Percentiles rank a stretch among this genome's conserved stretches.
Evolutionary conservation across 306 rosid genomes (phyloP).

Genomic region (Vicia villosa): DNA sequence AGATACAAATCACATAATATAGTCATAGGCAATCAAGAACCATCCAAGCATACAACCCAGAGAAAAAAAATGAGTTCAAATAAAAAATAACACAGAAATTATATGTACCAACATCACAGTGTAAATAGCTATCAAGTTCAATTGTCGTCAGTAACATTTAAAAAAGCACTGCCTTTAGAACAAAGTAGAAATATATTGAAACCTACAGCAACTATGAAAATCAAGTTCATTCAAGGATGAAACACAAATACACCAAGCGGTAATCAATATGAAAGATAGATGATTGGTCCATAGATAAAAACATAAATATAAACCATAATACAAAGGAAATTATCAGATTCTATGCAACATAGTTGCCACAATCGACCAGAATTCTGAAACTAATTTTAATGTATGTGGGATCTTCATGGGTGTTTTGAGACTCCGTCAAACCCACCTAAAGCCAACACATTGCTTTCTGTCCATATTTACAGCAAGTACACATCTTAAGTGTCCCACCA

Average conservation of each 20-base stretch:
- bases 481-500: constrained; percentile 59
- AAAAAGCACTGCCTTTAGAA: constrained; percentile 10
- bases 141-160: not conserved
- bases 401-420: constrained; percentile 46
- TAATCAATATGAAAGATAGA: constrained; percentile 1
- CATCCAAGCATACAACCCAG: constrained; percentile 22
- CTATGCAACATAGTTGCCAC: constrained; percentile 1
- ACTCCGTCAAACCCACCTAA: constrained; percentile 61
- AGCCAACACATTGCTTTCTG: constrained; percentile 49
- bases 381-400: constrained; percentile 44
- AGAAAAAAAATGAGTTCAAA: not conserved
- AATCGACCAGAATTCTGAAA: constrained; percentile 28
- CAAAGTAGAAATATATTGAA: not conserved
- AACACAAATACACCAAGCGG: not conserved
- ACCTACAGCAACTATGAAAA: not conserved
- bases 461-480: constrained; percentile 78
- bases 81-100: constrained; percentile 11
- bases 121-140: constrained; percentile 8
- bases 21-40: constrained; percentile 9
- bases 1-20: constrained; percentile 12
- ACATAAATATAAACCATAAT: not conserved
- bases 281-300: constrained; percentile 6
- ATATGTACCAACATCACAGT: not conserved
- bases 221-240: not conserved
- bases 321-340: not conserved